Base-by-base conservation (phyloP, 139 green algal species). In the Haematococcus lacustris region DNA sequence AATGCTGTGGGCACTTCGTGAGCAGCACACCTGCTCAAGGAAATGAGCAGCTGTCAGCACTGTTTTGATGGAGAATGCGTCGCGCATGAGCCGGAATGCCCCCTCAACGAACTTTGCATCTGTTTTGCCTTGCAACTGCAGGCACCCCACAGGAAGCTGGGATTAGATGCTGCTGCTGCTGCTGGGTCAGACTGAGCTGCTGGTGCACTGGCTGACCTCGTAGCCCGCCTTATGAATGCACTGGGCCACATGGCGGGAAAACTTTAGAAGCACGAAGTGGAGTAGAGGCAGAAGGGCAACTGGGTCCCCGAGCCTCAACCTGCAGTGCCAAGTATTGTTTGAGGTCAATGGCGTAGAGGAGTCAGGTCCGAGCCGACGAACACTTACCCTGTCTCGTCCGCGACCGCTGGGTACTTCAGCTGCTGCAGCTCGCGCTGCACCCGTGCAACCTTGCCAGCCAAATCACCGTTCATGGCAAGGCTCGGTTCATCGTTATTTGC, bases 81-180 rank as follows among this genome's bases (percentile, higher is more conserved):
- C 90, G 2, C 90, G 40, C 2, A 84, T 67, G 3, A 93, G 69
- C 66, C 77, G 83, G 57, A 94, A 90, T 1, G 71, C 81, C 17
- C 34, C 57, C 61, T 92, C 84, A 2, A 91, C 75, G 72, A 94
- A 95, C 0, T 84, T 76, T 26, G 88, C 73, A 63, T 94, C 89
- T 2, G 82, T 91, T 47, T 91, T 91, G 33, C 87, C 88, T 33
- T 85, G 81, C 28, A 94, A 68, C 88, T 94, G 85, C 69, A 61
- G 2, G 9, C 13, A 30, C 23, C 23, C n/a, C 53, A 63, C 25
- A 63, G 13, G 3, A 25, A 1, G 28, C 17, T 9, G 9, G 17
- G 9, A 17, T 17, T 17, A 9, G 43, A 28, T 53, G 43, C 57
- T 34, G 57, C 26, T 21, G 17, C 57, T 65, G 9, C 26, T 65